Conservation (phyloP, 108 stramenopile species). For the Cylindrotheca fusiformis region DNA sequence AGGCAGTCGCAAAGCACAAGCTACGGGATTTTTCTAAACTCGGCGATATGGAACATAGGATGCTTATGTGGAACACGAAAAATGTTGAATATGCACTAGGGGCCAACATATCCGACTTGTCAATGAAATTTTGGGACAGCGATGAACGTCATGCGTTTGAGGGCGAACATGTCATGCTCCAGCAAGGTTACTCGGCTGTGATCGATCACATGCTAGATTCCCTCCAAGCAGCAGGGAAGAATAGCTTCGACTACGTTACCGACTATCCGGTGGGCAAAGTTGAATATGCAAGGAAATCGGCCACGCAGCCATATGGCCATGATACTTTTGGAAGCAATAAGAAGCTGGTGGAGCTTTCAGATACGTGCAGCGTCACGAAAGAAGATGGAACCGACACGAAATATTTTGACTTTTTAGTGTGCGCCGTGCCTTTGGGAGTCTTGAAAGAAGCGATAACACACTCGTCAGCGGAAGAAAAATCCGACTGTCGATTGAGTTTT, state of each 20-base stretch:
- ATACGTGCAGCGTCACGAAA: constrained; percentile 48
- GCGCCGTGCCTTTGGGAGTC: constrained; percentile 81
- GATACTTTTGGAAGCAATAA: constrained; percentile 3
- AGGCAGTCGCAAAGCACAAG: constrained; percentile 35
- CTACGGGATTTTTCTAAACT: constrained; percentile 35
- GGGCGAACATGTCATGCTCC: constrained; percentile 75
- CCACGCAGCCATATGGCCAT: constrained; percentile 26
- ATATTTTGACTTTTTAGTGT: constrained; percentile 58
- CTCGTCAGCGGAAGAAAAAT: not conserved
- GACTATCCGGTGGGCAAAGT: constrained; percentile 52
- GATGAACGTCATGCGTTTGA: constrained; percentile 83
- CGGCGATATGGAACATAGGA: constrained; percentile 39
- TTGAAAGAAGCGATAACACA: constrained; percentile 48
- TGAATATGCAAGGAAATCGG: constrained; percentile 47
- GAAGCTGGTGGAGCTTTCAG: constrained; percentile 43
- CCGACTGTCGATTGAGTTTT: constrained; percentile 32
- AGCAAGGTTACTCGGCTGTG: constrained; percentile 57
- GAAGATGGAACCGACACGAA: constrained; percentile 31
- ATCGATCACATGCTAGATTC: constrained; percentile 35
- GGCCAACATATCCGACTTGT: constrained; percentile 50
- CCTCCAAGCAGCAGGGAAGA: constrained; percentile 25
- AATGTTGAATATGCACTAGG: constrained; percentile 72
- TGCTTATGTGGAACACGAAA: constrained; percentile 77
- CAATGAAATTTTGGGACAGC: constrained; percentile 75
- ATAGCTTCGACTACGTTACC: constrained; percentile 43